Conservation (phyloP, 345 rosid species). For the Crucihimalaya himalaica region DNA sequence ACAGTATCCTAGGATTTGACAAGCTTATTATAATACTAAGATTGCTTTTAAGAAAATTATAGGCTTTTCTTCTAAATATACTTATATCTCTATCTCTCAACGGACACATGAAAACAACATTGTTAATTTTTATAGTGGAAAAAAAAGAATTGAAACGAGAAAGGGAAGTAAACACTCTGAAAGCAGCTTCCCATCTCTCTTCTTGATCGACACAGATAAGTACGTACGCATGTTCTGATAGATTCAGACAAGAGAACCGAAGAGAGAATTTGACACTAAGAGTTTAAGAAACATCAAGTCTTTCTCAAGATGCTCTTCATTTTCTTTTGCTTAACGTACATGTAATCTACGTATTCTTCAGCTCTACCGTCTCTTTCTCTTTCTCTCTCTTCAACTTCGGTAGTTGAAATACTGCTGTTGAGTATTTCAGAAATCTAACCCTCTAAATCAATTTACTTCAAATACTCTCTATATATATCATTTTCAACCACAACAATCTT, state of each 20-base stretch:
- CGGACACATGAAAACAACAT: conserved; percentile 28
- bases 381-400: conserved; percentile 30
- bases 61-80: not conserved
- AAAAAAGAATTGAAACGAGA: conserved; percentile 22
- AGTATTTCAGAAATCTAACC: conserved; percentile 50
- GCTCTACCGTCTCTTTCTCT: conserved; percentile 40
- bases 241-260: conserved; percentile 29
- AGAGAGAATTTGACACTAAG: not conserved
- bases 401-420: conserved; percentile 56
- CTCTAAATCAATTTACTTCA: conserved; percentile 33
- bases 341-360: conserved; percentile 42
- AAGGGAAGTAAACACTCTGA: conserved; percentile 42
- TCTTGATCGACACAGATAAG: not conserved
- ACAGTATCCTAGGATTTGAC: conserved; percentile 14
- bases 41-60: conserved; percentile 26
- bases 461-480: conserved; percentile 26
- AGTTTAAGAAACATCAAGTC: conserved; percentile 27
- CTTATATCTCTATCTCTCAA: conserved; percentile 14
- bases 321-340: conserved; percentile 72
- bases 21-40: conserved; percentile 18
- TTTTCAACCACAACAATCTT: conserved; percentile 16
- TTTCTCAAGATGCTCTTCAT: conserved; percentile 36
- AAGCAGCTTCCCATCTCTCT: conserved; percentile 55
- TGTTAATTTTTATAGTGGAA: not conserved
- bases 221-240: not conserved